Conservation (phyloP, 2,329 filamentous ascomycete species). For the Magnaporthiopsis incrustans region DNA sequence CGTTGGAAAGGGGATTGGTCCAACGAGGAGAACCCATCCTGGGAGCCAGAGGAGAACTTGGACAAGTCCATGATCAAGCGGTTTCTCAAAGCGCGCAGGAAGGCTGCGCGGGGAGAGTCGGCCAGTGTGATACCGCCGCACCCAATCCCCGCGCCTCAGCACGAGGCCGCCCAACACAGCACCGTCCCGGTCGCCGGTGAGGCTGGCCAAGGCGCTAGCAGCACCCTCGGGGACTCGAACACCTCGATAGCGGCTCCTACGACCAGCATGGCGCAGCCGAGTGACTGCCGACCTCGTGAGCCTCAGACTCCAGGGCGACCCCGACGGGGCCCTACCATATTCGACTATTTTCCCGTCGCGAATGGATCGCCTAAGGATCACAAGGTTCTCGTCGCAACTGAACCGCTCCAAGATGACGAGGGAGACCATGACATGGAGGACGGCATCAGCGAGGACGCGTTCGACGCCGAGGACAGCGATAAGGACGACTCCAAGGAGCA, state of each 20-base stretch:
- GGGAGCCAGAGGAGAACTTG: constrained; percentile 49
- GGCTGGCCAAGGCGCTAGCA: neutral
- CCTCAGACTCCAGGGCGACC: neutral
- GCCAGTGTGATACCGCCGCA: neutral
- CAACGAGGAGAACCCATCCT: constrained; percentile 45
- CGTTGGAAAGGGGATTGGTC: constrained; percentile 52
- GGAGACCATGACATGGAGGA: neutral
- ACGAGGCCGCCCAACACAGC: neutral
- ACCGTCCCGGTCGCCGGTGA: neutral
- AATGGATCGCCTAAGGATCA: neutral
- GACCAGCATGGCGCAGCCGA: too few relatives aligned
- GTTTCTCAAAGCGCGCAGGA: constrained; percentile 27
- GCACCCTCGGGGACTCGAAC: neutral
- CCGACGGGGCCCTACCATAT: too few relatives aligned
- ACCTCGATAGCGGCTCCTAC: neutral
- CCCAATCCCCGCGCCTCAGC: neutral
- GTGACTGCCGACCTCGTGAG: too few relatives aligned
- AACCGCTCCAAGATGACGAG: neutral
- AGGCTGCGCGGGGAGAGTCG: constrained; percentile 10
- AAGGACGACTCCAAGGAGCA: neutral
- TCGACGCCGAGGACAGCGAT: too few relatives aligned
- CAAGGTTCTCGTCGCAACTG: neutral
- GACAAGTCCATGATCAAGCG: constrained; percentile 29
- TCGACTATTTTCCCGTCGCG: neutral
- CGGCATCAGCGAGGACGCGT: neutral